Percentiles rank a stretch among this genome's conserved stretches.
These are phyloP conservation scores for Psilocybe subaeruginosa DNA, from an alignment of 768 basidiomycete genomes.

Conservation along the genomic window DNA sequence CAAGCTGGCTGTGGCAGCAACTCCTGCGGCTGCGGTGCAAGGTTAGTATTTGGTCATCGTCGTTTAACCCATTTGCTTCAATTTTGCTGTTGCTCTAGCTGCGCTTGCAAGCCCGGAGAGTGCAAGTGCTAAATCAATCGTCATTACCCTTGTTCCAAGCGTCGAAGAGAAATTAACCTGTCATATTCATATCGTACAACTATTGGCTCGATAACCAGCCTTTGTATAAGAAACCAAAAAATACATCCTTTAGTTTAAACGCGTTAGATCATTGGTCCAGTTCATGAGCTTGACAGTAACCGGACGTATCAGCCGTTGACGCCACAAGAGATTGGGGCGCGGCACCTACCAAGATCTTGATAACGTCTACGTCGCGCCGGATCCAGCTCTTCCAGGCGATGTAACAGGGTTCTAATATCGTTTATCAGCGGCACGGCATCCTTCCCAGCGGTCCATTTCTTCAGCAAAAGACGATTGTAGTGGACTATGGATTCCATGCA, in stretches of 20 bases:
- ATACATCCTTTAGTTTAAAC: background rate
- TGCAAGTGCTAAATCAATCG: slow-evolving; percentile 60
- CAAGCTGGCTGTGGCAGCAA: slow-evolving; percentile 47
- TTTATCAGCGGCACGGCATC: slow-evolving; percentile 37
- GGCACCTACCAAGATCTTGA: slow-evolving; percentile 56
- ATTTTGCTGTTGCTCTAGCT: slow-evolving; percentile 38
- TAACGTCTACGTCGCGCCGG: slow-evolving; percentile 69
- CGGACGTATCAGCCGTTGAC: background rate
- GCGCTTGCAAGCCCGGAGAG: slow-evolving; percentile 59
- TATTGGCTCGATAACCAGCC: background rate
- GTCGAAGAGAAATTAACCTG: too few relatives aligned
- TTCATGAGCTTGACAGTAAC: slow-evolving; percentile 9
- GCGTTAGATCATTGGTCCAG: background rate
- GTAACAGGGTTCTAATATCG: slow-evolving; percentile 55
- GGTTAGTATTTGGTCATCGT: slow-evolving; percentile 32
- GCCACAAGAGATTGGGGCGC: background rate
- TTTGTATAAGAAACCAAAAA: background rate
- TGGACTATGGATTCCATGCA: slow-evolving; percentile 91
- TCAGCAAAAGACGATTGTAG: slow-evolving; percentile 75
- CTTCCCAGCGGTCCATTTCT: slow-evolving; percentile 39
- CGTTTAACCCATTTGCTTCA: background rate
- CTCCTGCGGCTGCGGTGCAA: slow-evolving; percentile 55
- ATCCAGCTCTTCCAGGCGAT: slow-evolving; percentile 66
- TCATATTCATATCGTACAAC: too few relatives aligned
- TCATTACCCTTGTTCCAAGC: background rate